Percentiles rank a stretch among this genome's conserved stretches.
These are phyloP conservation scores for Chrysosporium queenslandicum DNA, from an alignment of 2,329 filamentous ascomycete species.

Conservation along the genomic window DNA sequence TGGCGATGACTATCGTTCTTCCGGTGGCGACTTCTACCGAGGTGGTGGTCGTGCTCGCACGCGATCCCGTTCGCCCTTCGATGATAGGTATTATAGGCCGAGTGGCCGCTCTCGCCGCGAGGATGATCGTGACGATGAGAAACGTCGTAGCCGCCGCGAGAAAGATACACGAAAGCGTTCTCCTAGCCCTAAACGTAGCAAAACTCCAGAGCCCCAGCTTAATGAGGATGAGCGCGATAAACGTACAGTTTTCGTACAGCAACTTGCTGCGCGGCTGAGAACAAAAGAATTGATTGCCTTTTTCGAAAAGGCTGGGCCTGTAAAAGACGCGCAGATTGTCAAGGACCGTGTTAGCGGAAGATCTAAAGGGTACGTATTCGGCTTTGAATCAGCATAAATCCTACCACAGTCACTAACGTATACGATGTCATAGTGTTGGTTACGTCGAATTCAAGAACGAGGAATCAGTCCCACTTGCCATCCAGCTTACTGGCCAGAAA, in stretches of 20 bases:
- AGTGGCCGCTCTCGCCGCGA: conserved; percentile 41
- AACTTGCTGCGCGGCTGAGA: conserved; percentile 84
- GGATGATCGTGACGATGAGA: conserved; percentile 40
- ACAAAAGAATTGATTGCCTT: conserved; percentile 89
- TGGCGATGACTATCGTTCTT: conserved; percentile 39
- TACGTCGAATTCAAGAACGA: conserved; percentile 98
- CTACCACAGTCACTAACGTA: conserved; percentile 22
- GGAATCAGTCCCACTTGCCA: conserved; percentile 82
- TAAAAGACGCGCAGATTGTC: conserved; percentile 96
- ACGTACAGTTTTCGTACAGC: conserved; percentile 95
- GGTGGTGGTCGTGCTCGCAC: conserved; percentile 54
- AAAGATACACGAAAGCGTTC: conserved; percentile 41
- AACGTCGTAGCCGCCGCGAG: conserved; percentile 44
- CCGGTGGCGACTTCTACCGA: conserved; percentile 60
- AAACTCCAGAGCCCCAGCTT: conserved; percentile 56
- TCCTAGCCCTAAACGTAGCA: conserved; percentile 35
- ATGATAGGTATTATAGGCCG: conserved; percentile 48
- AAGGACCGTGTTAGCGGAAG: conserved; percentile 94
- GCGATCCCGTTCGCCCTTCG: conserved; percentile 61
- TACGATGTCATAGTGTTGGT: conserved; percentile 61
- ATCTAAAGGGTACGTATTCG: conserved; percentile 74
- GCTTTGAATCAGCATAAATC: no score
- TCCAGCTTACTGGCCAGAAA: conserved; percentile 97
- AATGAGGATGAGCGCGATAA: conserved; percentile 95
- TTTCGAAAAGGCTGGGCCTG: conserved; percentile 87